Evolutionary conservation across 2,329 filamentous ascomycete species (phyloP), one percentile per base, ranked within the genome.

Genomic region (Torrubiella hemipterigena): DNA sequence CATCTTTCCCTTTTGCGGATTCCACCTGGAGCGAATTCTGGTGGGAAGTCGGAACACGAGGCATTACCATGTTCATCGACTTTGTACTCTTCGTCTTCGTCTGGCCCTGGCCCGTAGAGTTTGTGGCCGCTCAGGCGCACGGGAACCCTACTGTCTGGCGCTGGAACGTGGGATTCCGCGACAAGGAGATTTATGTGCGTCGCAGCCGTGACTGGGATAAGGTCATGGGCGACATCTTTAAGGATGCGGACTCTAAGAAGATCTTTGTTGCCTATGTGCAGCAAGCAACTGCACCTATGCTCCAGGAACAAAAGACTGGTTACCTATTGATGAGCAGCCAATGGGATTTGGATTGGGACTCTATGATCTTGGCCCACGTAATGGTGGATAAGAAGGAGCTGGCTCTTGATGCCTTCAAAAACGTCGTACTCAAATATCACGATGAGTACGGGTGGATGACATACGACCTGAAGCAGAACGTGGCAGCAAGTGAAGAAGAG

Each of bases 281-380:
- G 38, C 67, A 73, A 3, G 87, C 84, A 3, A 79, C 87, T 4
- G 68, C 77, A 12, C 69, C 75, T 15, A 58, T 73, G 45, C 65
- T 77, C 31, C 62, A 89, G 45, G 63, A 69, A 43, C 67, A 75
- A 43, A 94, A 93, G 67, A 94, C 86, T 18, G 86, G 85, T 14
- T 93, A 93, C 50, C 58, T 93, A 40, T 77, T 91, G 42, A 81
- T 93, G 65, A 82, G 87, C 50, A 72, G 69, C 38, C 71, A 85
- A 38, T 96, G 85, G 79, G 82, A 93, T 52, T 61, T 95, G 37
- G 86, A 94, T 51, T 95, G 87, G 69, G 66, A 67, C 28, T 68
- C 69, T 14, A 95, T 95, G 83, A 61, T 85, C 10, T 59, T 68
- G 38, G 84, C 83, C 4, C 80, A 84, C 27, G 58, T 59, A 20